Evolutionary conservation across 176 grass and related monocot species (phyloP).

Genomic region (Oryza australiensis): DNA sequence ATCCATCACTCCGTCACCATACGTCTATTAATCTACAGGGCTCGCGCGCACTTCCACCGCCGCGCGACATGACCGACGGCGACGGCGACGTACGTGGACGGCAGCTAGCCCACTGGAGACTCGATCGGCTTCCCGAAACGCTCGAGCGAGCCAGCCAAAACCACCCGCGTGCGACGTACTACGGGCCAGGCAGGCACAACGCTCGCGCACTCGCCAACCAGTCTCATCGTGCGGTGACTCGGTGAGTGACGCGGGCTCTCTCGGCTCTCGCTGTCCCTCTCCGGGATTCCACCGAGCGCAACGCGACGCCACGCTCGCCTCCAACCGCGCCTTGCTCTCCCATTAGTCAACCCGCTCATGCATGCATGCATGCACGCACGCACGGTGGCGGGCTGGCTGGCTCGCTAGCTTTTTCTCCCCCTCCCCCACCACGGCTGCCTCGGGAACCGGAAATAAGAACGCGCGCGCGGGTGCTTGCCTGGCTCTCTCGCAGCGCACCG

Average conservation of each 20-base stretch:
- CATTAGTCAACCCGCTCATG: slow-evolving; percentile 30
- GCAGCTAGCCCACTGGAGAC: too few relatives aligned
- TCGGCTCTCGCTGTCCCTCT: not conserved
- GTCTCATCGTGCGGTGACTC: not conserved
- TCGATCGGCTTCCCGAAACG: slow-evolving; percentile 33
- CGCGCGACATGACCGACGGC: slow-evolving; percentile 21
- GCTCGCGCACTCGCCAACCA: not conserved
- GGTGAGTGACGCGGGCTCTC: not conserved
- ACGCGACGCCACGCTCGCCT: slow-evolving; percentile 42
- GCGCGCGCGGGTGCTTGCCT: too few relatives aligned
- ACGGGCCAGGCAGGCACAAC: slow-evolving; percentile 13
- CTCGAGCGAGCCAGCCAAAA: slow-evolving; percentile 7
- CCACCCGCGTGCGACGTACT: slow-evolving; percentile 13
- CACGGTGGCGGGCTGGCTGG: too few relatives aligned
- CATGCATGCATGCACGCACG: slow-evolving; percentile 7
- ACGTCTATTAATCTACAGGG: not conserved
- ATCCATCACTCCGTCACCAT: not conserved
- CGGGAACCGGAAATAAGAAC: not conserved
- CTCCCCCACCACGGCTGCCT: not conserved
- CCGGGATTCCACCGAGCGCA: slow-evolving; percentile 43
- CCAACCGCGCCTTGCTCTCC: slow-evolving; percentile 24
- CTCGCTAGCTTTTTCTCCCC: too few relatives aligned
- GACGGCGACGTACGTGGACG: slow-evolving; percentile 9
- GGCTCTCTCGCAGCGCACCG: too few relatives aligned
- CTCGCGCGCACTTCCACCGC: too few relatives aligned